phyloP scores from a whole-genome alignment of 2,329 filamentous ascomycete species.

The Sarocladium strictum region DNA sequence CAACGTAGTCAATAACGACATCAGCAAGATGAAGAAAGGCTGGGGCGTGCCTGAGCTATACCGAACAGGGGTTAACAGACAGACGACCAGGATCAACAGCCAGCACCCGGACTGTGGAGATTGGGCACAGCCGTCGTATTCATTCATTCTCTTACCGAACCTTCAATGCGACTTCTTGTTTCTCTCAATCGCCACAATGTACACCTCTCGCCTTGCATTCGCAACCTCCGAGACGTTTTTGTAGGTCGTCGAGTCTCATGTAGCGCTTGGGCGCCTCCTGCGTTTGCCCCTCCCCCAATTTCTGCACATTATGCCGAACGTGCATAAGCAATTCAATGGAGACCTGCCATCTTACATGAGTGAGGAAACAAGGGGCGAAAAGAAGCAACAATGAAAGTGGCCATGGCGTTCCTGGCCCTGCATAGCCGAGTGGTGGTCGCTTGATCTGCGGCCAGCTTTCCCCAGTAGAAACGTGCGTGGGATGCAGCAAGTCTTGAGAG shows the following conservation, averaged over 20 bases:
- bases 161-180: constrained; percentile 1
- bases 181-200: neutral
- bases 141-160: neutral
- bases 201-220: neutral
- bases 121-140: neutral
- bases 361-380: constrained; percentile 1
- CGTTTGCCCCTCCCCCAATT: neutral
- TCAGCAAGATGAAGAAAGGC: neutral
- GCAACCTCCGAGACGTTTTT: neutral
- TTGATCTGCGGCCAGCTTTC: constrained; percentile 17
- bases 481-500: neutral
- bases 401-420: constrained; percentile 13
- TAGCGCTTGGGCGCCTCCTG: neutral
- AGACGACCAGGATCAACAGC: constrained; percentile 7
- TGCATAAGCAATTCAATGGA: neutral
- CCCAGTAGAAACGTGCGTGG: constrained; percentile 6
- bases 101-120: constrained; percentile 4
- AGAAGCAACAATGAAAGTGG: constrained; percentile 2
- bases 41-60: neutral
- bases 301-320: constrained; percentile 1
- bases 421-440: constrained; percentile 20
- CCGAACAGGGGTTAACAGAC: neutral
- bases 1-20: neutral
- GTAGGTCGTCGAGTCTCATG: neutral
- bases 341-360: neutral